Base-by-base conservation (phyloP, 1,284 basidiomycete genomes). In the Ceratobasidium sp. region DNA sequence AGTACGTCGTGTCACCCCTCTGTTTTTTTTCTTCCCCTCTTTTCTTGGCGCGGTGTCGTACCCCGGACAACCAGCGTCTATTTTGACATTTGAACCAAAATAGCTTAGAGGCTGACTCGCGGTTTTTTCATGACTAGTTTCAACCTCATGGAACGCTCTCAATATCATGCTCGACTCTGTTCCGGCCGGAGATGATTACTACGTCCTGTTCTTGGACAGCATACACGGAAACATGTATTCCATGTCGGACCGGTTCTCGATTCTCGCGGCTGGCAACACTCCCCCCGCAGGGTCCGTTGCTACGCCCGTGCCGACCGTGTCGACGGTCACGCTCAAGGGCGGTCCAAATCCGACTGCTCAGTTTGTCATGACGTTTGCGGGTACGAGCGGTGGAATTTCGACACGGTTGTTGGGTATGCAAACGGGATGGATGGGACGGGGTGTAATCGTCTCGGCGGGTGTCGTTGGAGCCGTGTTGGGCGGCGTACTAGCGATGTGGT, bases 161-260 rank as follows among this genome's bases (percentile, higher is more conserved):
- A 92, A 91, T 76, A 79, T 92, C 67, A 78, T 83, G 73, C 78
- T 92, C 1, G 80, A 88, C 79, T 84, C 88, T 77, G 81, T 92
- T 6, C 90, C 90, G 0, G 74, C 83, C 4, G 90, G 83, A 55
- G 85, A 92, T 80, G 91, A 92, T 81, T 92, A 92, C 80, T 92
- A 88, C 79, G 79, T 92, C 53, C 78, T 92, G 71, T 89, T 91
- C 81, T 79, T 92, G 72, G 90, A 92, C 80, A 86, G 86, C 2
- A 90, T 88, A 0, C 84, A 88, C 76, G 88, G 91, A 62, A 76
- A 84, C 74, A 83, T 88, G 79, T 85, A 89, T 78, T 83, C 84
- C 34, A 83, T 86, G 67, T 92, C 91, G 0, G 79, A 81, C 28
- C 83, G 84, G 1, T 92, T 92, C 80, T 79, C 85, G 23, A 83